Evolutionary conservation across 2,329 filamentous ascomycete species (phyloP), one percentile per base, ranked within the genome.

Genomic region (Pyrenophora teres): DNA sequence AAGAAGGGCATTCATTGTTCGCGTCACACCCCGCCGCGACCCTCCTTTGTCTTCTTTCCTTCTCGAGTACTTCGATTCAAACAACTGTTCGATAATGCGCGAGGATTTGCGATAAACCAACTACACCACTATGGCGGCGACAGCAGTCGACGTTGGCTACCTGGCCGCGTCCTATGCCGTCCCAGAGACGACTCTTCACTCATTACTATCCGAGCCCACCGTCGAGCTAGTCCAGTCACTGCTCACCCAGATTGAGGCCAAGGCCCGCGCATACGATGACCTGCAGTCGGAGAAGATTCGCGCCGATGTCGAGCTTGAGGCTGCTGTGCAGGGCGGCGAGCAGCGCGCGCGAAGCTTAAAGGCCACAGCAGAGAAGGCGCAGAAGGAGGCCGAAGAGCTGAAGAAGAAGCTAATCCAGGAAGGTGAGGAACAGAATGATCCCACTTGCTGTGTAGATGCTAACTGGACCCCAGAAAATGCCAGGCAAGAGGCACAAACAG

Each of bases 251-350:
- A 84, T 97, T 46, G 83, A 87, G 19, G 78, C 80, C 25, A 96
- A 94, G 73, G 91, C 90, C 31, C 89, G 87, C 65, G 91, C 96
- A 66, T 87, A 85, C 65, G 91, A 96, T 70, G 83, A 86, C 33
- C 77, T 96, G 35, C 90, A 88, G 64, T 87, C 93, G 8, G 90
- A 96, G 60, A 97, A 97, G 77, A 82, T 97, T 38, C 87, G 90
- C 62, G 80, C 90, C 39, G 91, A 96, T 66, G 94, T 99, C 38
- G 92, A 97, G 78, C 83, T 97, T 6, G 94, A 99, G 73, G 94
- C 91, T 74, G 88, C 88, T 15, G 87, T 96, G 40, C 87, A 92
- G 64, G 89, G 84, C 60, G 87, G 88, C 53, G 93, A 97, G 70
- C 86, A 88, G 19, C 89, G 92, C 74, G 87, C 87, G 60, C 90